Base-by-base conservation (phyloP, 2,329 filamentous ascomycete species). In the Calonectria multiphialidica region DNA sequence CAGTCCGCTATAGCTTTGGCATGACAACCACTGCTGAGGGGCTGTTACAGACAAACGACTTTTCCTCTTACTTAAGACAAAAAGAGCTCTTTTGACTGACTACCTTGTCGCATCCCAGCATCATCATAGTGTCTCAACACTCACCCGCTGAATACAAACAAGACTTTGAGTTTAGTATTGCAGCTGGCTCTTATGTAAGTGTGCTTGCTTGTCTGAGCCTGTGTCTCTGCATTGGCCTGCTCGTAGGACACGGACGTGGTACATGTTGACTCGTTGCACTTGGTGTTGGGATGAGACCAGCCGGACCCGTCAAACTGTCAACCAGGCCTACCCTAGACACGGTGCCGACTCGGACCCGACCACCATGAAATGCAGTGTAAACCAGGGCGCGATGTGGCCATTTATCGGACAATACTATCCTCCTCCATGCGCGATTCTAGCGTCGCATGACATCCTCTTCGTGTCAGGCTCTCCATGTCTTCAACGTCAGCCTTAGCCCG, bases 11-110 rank as follows among this genome's bases (percentile, higher is more conserved):
- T 25, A 55, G 30, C 28, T 68, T 62, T 71, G 69, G 64, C 69
- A 67, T 71, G 69, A 64, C 69, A 71, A 71, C 69, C 68, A 28
- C 8, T 33, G 37, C 66, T 25, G 55, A 30, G 47, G 40, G 57
- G 21, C 33, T 55, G 69, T 68, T 64, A 44, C 64, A 49, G 47
- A 67, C 40, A 71, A 67, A 71, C 40, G 53, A 57, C 18, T n/a
- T 42, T 6, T 18, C 18, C 25, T 57, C 23, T 59, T 70, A 59
- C 25, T 23, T 30, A 28, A 42, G 57, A 64, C 64, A 67, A 16
- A 16, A 45, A 16, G 12, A 66, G 28, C 47, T 8, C 45, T 66
- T 37, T 42, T 18, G 23, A 37, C 40, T 18, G 23, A 37, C 40
- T 44, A 30, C 28, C 30, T 21, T 61, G 16, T 62, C 16, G 12